These are phyloP conservation scores for Nicotiana rustica DNA, from an alignment of 305 asterid species.

Conservation along the genomic window DNA sequence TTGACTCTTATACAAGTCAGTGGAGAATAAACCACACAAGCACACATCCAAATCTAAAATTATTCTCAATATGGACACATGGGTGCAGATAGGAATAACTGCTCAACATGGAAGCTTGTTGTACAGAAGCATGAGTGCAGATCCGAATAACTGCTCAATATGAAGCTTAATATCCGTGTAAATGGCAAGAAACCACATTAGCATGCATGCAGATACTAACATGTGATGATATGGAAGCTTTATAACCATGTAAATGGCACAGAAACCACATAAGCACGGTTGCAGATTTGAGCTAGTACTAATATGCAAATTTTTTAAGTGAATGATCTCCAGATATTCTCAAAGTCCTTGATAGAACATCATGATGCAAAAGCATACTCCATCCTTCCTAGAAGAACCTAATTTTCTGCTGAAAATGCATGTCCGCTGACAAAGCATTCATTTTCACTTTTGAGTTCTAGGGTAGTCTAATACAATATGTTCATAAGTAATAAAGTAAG, in stretches of 20 bases:
- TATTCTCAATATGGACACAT: not conserved
- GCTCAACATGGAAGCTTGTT: conserved; percentile 6
- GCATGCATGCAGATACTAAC: not conserved
- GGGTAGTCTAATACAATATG: not conserved
- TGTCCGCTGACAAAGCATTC: conserved; percentile 1
- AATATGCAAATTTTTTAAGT: not conserved
- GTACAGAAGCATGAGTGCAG: not conserved
- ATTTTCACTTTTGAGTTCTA: not conserved
- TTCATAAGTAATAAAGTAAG: not conserved
- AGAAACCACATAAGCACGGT: not conserved
- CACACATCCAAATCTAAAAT: not conserved
- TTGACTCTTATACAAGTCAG: not conserved
- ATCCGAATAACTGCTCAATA: not conserved
- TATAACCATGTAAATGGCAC: not conserved
- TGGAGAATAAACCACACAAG: not conserved
- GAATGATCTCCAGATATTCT: conserved; percentile 17
- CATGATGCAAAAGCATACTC: conserved; percentile 6
- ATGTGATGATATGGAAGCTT: not conserved
- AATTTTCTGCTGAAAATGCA: conserved; percentile 18
- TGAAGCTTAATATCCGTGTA: conserved; percentile 4
- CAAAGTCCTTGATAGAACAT: conserved; percentile 18
- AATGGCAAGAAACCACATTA: not conserved
- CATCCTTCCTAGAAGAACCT: conserved; percentile 4
- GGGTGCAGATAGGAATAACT: not conserved
- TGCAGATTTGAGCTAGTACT: not conserved